Base-by-base conservation (phyloP, 257 asterid species). In the Solanum stenotomum region DNA sequence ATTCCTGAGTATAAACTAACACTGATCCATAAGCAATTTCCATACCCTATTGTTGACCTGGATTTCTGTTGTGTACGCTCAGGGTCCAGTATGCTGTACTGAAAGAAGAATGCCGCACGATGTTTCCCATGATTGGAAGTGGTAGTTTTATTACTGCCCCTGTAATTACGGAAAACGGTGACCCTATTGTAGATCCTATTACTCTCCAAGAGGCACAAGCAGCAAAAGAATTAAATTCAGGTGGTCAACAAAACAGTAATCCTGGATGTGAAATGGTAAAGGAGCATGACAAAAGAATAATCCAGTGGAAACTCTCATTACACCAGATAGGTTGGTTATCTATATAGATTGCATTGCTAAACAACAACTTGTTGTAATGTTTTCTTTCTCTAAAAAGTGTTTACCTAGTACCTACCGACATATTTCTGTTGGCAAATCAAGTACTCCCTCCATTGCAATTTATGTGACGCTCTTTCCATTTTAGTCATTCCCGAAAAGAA, bases 121-220 rank as follows among this genome's bases (percentile, higher is more conserved):
- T 96, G 95, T 96, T 96, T 92, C 96, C 97, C 52, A 91, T 96
- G 92, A 91, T 97, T 79, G 99, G 99, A 89, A 97, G 98, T 85
- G 96, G 98, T 72, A 95, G 91, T 72, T 95, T 91, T 88, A 92
- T 97, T 61, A 97, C 99, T 81, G 98, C 99, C 44, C 99, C 99
- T 86, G 83, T 97, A 90, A 92, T 97, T 79, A 94, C 98, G 15
- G 98, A 97, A 90, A 93, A 93, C 4, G 99, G 99, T 22, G 92
- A 94, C 83, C 99, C 98, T 90, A 93, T 91, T 84, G 89, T 86
- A 87, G 99, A 97, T 87, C 99, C 98, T 44, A 90, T 97, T 38
- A 98, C 95, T 88, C 97, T 97, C 90, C 96, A 95, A 76, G 95
- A 96, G 93, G 90, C 94, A 63, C 89, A 92, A 86, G 89, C 91